Evolutionary conservation across 1,284 basidiomycete genomes (phyloP).

Genomic region (Puccinia triticina): DNA sequence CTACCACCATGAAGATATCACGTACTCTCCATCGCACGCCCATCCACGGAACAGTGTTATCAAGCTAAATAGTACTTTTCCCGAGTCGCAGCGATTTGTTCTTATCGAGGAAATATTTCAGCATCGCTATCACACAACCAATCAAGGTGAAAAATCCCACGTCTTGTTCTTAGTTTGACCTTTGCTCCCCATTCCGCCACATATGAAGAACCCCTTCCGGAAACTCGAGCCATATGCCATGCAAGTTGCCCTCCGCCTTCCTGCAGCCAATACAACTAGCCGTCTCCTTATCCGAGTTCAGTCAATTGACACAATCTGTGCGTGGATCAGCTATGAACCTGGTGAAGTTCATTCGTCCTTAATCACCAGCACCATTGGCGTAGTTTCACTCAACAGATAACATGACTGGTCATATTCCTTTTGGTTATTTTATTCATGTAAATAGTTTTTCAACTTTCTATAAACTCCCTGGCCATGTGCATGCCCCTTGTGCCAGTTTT

Average conservation of each 20-base stretch:
- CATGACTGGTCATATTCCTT: too few species aligned
- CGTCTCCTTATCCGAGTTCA: neutral
- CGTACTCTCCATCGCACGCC: constrained; percentile 1
- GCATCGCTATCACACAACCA: neutral
- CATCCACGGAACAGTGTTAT: neutral
- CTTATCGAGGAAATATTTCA: neutral
- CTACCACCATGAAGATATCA: neutral
- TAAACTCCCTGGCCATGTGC: too few species aligned
- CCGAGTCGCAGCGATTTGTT: neutral
- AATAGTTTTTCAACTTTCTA: too few species aligned
- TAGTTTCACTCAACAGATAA: neutral
- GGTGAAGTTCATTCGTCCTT: neutral
- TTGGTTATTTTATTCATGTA: too few species aligned
- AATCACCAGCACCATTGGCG: neutral
- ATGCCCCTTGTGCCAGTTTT: too few species aligned
- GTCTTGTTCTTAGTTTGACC: neutral
- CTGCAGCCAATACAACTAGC: neutral
- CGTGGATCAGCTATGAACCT: neutral
- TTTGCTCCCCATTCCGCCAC: neutral
- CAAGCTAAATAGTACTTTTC: neutral
- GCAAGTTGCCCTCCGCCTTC: neutral
- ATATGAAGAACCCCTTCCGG: neutral
- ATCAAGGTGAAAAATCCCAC: neutral
- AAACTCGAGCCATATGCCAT: neutral
- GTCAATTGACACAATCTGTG: neutral